Evolutionary conservation across 108 stramenopile species (phyloP).

Genomic region (Skeletonema menzelii): DNA sequence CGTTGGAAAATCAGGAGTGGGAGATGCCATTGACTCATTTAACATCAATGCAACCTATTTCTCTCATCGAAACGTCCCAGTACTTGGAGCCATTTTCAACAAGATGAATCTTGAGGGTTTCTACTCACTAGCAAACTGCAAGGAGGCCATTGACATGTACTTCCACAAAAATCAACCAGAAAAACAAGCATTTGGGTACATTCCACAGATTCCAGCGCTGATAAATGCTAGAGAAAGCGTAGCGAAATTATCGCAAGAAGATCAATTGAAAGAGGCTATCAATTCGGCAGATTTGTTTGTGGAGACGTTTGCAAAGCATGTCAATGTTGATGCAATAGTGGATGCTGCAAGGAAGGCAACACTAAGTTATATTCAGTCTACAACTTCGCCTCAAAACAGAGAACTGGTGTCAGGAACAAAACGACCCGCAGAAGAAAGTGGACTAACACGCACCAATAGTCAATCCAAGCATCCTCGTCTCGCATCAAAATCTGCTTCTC

Average conservation of each 20-base stretch:
- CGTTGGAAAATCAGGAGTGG: constrained; percentile 87
- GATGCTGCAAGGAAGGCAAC: constrained; percentile 44
- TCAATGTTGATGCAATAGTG: constrained; percentile 57
- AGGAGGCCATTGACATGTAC: constrained; percentile 65
- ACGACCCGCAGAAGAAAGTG: neutral
- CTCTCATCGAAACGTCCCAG: constrained; percentile 63
- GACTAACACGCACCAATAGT: neutral
- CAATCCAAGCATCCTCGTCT: constrained; percentile 6
- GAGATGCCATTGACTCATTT: constrained; percentile 95
- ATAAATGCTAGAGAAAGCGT: constrained; percentile 29
- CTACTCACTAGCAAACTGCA: constrained; percentile 86
- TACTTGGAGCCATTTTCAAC: constrained; percentile 91
- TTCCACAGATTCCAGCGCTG: constrained; percentile 63
- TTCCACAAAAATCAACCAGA: constrained; percentile 61
- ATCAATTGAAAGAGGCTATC: constrained; percentile 32
- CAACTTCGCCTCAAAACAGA: neutral
- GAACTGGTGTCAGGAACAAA: constrained; percentile 5
- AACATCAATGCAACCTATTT: constrained; percentile 96
- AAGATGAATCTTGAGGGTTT: constrained; percentile 77
- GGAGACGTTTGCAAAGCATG: constrained; percentile 55
- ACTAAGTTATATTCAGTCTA: constrained; percentile 1
- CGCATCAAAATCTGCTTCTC: neutral
- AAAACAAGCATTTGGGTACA: constrained; percentile 72
- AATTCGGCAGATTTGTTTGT: constrained; percentile 48
- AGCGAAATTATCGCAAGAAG: constrained; percentile 31